phyloP scores from a whole-genome alignment of 352 stramenopile genomes.

The Pelagophyceae sp. region DNA sequence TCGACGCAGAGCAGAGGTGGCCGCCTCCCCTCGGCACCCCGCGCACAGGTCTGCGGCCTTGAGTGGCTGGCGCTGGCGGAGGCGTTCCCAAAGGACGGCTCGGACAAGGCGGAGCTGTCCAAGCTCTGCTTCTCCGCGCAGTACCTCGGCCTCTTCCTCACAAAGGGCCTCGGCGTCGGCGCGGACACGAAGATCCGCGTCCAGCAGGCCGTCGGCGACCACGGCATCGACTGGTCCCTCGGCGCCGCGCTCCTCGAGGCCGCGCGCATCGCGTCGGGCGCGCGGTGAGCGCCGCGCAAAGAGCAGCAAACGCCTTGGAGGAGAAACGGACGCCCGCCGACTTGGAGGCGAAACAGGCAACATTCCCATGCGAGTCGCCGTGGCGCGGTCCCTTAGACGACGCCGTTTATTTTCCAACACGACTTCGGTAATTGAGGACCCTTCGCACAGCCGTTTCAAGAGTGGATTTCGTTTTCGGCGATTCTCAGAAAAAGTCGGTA shows the following conservation, averaged over 20 bases:
- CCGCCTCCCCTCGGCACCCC: constrained; percentile 5
- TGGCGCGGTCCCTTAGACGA: no score
- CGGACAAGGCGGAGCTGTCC: constrained; percentile 20
- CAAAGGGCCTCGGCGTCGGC: constrained; percentile 22
- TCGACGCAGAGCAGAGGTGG: no score
- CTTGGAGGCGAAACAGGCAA: no score
- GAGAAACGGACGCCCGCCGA: no score
- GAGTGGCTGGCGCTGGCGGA: constrained; percentile 7
- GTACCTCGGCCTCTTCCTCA: constrained; percentile 25
- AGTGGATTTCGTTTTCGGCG: no score
- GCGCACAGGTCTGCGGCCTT: constrained; percentile 2
- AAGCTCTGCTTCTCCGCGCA: constrained; percentile 25
- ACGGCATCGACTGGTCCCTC: constrained; percentile 31
- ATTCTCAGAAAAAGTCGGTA: no score
- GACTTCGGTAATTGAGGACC: no score
- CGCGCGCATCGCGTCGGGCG: background rate
- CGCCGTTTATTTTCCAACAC: no score
- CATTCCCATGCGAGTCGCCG: no score
- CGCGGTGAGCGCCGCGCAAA: no score
- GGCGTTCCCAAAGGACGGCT: constrained; percentile 18
- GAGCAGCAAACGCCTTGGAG: no score
- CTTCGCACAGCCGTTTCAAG: no score
- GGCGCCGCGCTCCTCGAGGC: constrained; percentile 28
- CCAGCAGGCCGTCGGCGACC: constrained; percentile 19
- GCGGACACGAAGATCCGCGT: constrained; percentile 20